Evolutionary conservation across 805 yeast species (phyloP).

Genomic region (Ogataea haglerorum): DNA sequence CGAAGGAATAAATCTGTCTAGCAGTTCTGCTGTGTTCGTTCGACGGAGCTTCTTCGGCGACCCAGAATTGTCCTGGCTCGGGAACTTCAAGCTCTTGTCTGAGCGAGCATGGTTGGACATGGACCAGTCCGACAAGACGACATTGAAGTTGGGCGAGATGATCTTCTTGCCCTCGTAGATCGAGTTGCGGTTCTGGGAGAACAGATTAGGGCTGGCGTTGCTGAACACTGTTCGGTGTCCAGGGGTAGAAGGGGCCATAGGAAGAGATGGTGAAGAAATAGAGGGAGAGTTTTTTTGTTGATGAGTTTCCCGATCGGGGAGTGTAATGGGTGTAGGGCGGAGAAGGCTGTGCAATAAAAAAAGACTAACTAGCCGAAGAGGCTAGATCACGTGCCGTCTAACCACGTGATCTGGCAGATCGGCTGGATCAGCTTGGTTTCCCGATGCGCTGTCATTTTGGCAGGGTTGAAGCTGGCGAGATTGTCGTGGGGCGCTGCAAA

Average conservation of each 20-base stretch:
- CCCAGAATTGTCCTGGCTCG: constrained; percentile 14
- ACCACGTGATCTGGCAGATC: not conserved
- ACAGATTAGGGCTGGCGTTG: constrained; percentile 29
- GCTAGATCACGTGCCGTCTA: too few relatives aligned
- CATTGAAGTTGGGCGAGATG: constrained; percentile 35
- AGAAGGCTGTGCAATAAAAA: too few relatives aligned
- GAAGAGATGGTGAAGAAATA: constrained; percentile 3
- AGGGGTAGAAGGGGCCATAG: constrained; percentile 17
- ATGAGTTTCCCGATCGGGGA: constrained; percentile 10
- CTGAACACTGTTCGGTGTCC: constrained; percentile 33
- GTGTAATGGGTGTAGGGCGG: constrained; percentile 1
- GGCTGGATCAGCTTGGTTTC: too few relatives aligned
- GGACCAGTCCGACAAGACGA: constrained; percentile 35
- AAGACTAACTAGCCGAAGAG: too few relatives aligned
- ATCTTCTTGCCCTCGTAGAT: constrained; percentile 30
- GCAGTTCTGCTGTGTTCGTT: constrained; percentile 35
- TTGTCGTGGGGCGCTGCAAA: not conserved
- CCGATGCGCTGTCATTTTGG: too few relatives aligned
- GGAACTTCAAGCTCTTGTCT: constrained; percentile 5
- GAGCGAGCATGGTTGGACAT: constrained; percentile 14
- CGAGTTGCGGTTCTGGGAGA: constrained; percentile 27
- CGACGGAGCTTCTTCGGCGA: constrained; percentile 30
- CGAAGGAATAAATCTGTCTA: constrained; percentile 62
- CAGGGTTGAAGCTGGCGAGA: not conserved
- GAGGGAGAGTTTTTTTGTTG: constrained; percentile 7